Percentiles rank a stretch among this genome's conserved stretches.
phyloP scores from a whole-genome alignment of 2,329 filamentous ascomycete genomes.

The Akanthomyces dipterigenus region DNA sequence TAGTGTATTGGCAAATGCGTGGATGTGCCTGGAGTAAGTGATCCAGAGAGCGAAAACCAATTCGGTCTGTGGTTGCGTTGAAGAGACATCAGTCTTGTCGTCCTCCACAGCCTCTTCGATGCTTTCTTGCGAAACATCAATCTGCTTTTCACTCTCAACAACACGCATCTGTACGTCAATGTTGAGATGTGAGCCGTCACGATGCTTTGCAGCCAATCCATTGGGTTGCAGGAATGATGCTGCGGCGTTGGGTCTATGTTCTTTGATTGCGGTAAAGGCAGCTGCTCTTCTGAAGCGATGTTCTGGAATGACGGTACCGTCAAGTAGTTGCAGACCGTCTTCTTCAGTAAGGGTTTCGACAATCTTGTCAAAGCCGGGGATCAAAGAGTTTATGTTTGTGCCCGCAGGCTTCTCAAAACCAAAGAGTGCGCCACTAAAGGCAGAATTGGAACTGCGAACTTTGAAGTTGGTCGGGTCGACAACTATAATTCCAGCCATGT shows the following conservation, averaged over 20 bases:
- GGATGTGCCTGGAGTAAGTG: constrained; percentile 89
- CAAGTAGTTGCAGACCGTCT: constrained; percentile 73
- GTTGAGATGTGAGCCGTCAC: constrained; percentile 85
- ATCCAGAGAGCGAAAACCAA: constrained; percentile 95
- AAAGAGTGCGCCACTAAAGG: constrained; percentile 88
- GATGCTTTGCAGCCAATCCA: constrained; percentile 77
- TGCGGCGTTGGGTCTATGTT: constrained; percentile 72
- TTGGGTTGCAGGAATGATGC: constrained; percentile 76
- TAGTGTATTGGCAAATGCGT: constrained; percentile 59
- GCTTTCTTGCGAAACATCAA: constrained; percentile 53
- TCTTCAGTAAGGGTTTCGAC: constrained; percentile 77
- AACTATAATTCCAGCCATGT: constrained; percentile 95
- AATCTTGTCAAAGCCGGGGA: constrained; percentile 82
- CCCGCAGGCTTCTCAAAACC: constrained; percentile 81
- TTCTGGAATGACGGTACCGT: constrained; percentile 95
- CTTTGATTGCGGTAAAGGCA: constrained; percentile 73
- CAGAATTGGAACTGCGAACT: constrained; percentile 89
- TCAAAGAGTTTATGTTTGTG: constrained; percentile 67
- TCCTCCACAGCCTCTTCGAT: constrained; percentile 55
- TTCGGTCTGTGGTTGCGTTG: constrained; percentile 51
- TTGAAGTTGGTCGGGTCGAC: constrained; percentile 70
- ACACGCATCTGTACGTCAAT: constrained; percentile 96
- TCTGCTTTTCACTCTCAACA: constrained; percentile 75
- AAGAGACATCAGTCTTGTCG: constrained; percentile 21
- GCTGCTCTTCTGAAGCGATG: constrained; percentile 89